Evolutionary conservation across 352 stramenopile genomes (phyloP).

Genomic region (Globisporangium iwayamae): DNA sequence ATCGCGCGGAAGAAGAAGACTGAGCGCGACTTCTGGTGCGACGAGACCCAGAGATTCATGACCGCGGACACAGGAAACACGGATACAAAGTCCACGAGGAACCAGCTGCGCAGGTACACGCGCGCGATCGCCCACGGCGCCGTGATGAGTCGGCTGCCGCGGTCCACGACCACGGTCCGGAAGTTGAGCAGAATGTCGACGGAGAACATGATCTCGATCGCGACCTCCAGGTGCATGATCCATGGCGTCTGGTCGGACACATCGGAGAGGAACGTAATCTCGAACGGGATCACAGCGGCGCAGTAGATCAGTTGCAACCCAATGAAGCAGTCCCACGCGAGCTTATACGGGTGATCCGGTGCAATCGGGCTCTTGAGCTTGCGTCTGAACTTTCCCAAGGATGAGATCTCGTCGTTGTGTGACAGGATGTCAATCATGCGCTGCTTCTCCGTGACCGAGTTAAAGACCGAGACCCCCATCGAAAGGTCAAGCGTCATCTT

Average conservation of each 20-base stretch:
- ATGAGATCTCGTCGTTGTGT: slow-evolving; percentile 22
- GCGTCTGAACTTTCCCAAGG: slow-evolving; percentile 26
- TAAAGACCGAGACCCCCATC: slow-evolving; percentile 78
- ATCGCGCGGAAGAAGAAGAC: slow-evolving; percentile 65
- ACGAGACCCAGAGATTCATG: slow-evolving; percentile 15
- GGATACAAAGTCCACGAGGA: slow-evolving; percentile 65
- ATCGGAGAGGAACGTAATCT: slow-evolving; percentile 53
- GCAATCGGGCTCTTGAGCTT: slow-evolving; percentile 36
- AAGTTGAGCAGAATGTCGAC: slow-evolving; percentile 63
- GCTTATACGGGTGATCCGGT: slow-evolving; percentile 43
- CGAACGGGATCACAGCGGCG: slow-evolving; percentile 55
- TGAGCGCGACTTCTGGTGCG: slow-evolving; percentile 19
- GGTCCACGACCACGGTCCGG: slow-evolving; percentile 39
- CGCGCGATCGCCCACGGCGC: slow-evolving; percentile 24
- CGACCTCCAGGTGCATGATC: slow-evolving; percentile 32
- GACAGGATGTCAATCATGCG: slow-evolving; percentile 63
- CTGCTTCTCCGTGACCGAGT: slow-evolving; percentile 64
- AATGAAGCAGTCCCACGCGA: slow-evolving; percentile 52
- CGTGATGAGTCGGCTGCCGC: slow-evolving; percentile 28
- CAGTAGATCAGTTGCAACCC: slow-evolving; percentile 45
- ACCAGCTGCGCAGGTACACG: slow-evolving; percentile 68
- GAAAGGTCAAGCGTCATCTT: slow-evolving; percentile 66
- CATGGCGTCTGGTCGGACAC: slow-evolving; percentile 8
- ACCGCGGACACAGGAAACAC: slow-evolving; percentile 52
- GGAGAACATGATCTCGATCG: slow-evolving; percentile 43